A percentile compares a stretch with the other conserved stretches of the same genome.
Evolutionary conservation across 768 basidiomycete species (phyloP).

Genomic region (Leccinum imitatum): DNA sequence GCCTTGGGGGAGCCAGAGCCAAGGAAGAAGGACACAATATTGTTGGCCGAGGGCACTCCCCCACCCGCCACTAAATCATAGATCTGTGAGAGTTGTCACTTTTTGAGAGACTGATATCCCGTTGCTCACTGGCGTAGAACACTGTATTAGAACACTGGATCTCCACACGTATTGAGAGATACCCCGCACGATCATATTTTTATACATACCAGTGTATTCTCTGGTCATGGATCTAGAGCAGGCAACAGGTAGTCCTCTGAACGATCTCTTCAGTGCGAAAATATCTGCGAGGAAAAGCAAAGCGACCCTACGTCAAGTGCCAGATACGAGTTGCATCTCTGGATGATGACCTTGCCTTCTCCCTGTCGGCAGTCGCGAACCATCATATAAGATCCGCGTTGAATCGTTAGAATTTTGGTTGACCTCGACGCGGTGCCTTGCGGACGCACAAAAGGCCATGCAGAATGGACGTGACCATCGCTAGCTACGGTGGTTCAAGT

Average conservation of each 20-base stretch:
- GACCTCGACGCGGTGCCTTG: no score
- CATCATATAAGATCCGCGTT: background rate
- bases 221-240: background rate
- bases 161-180: background rate
- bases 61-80: constrained; percentile 30
- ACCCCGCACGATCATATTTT: background rate
- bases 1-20: constrained; percentile 61
- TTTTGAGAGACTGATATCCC: background rate
- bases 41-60: constrained; percentile 28
- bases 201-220: background rate
- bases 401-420: background rate
- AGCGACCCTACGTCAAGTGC: background rate
- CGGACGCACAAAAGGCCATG: background rate
- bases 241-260: background rate
- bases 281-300: background rate
- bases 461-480: background rate
- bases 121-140: background rate
- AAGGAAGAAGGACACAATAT: constrained; percentile 20
- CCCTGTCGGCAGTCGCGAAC: background rate
- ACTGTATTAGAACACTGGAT: background rate
- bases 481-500: background rate
- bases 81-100: background rate
- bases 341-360: background rate
- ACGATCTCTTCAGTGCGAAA: background rate
- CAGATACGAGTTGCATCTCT: no score